These are phyloP conservation scores for Fusarium sp. DNA, from an alignment of 2,329 filamentous ascomycete genomes.

Conservation along the genomic window DNA sequence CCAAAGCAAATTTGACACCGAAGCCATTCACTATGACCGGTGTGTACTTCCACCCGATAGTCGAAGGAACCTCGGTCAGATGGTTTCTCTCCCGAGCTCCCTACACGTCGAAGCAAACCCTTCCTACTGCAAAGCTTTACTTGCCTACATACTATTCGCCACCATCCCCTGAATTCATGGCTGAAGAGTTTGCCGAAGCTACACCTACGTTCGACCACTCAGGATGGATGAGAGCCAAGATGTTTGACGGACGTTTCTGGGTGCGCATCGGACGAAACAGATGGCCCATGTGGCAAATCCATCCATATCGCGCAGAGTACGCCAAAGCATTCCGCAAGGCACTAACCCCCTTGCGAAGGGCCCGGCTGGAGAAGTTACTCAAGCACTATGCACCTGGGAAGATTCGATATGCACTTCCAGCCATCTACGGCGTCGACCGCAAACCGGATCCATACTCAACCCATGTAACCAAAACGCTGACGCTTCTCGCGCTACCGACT, in stretches of 20 bases:
- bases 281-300: slow-evolving; percentile 58
- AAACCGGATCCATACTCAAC: slow-evolving; percentile 44
- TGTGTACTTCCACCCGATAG: slow-evolving; percentile 55
- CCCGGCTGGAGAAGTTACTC: slow-evolving; percentile 58
- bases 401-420: slow-evolving; percentile 67
- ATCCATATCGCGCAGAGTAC: slow-evolving; percentile 60
- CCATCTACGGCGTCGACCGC: slow-evolving; percentile 62
- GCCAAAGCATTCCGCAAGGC: slow-evolving; percentile 63
- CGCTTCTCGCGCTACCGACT: slow-evolving; percentile 66
- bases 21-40: slow-evolving; percentile 59
- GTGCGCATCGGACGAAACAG: slow-evolving; percentile 61
- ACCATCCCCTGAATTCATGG: slow-evolving; percentile 20
- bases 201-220: slow-evolving; percentile 47
- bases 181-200: slow-evolving; percentile 9
- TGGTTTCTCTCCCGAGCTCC: slow-evolving; percentile 64
- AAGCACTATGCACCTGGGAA: slow-evolving; percentile 66
- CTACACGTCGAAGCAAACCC: slow-evolving; percentile 56
- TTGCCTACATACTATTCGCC: slow-evolving; percentile 38
- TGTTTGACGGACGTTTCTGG: slow-evolving; percentile 75
- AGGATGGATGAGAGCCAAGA: slow-evolving; percentile 51
- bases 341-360: slow-evolving; percentile 52
- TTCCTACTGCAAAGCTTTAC: slow-evolving; percentile 46
- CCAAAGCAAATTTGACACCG: slow-evolving; percentile 34
- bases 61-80: slow-evolving; percentile 35
- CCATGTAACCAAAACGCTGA: slow-evolving; percentile 49